Percentiles rank a stretch among this genome's conserved stretches.
Evolutionary conservation across 208 protist genomes (phyloP).

Genomic region (Endotrypanum monterogeii): DNA sequence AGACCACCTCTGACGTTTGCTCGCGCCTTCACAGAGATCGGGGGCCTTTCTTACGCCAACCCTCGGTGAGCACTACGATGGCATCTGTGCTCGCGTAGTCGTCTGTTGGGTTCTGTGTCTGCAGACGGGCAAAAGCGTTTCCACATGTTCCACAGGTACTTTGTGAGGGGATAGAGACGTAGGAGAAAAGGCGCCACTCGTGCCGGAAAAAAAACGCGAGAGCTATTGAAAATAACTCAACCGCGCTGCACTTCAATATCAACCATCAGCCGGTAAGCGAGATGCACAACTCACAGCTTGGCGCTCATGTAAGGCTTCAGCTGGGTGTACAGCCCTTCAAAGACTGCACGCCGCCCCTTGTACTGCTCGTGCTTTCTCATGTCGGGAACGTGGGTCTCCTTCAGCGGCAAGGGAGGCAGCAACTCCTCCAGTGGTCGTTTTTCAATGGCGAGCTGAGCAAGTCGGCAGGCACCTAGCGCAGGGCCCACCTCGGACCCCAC

Average conservation of each 20-base stretch:
- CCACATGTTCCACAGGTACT: too few species aligned
- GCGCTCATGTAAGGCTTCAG: slow-evolving; percentile 60
- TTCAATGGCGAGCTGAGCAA: slow-evolving; percentile 73
- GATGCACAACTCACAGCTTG: slow-evolving; percentile 39
- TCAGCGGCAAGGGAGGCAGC: slow-evolving; percentile 51
- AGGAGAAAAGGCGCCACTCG: too few species aligned
- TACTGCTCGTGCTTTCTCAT: slow-evolving; percentile 56
- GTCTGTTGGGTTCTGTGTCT: not conserved
- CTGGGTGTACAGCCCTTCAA: slow-evolving; percentile 58
- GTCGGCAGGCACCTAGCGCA: slow-evolving; percentile 60
- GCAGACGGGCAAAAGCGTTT: not conserved
- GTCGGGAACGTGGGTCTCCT: slow-evolving; percentile 63
- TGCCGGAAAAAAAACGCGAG: not conserved
- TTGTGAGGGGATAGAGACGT: too few species aligned
- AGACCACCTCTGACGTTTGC: not conserved
- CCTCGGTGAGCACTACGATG: not conserved
- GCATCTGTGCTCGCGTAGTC: not conserved
- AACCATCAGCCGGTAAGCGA: not conserved
- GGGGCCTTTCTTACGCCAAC: not conserved
- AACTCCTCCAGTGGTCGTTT: slow-evolving; percentile 53
- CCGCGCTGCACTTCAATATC: not conserved
- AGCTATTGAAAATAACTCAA: not conserved
- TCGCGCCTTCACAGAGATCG: not conserved
- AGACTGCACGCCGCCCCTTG: slow-evolving; percentile 52
- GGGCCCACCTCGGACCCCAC: slow-evolving; percentile 67